phyloP scores from a whole-genome alignment of 2,329 filamentous ascomycete genomes.

The Capronia epimyces region DNA sequence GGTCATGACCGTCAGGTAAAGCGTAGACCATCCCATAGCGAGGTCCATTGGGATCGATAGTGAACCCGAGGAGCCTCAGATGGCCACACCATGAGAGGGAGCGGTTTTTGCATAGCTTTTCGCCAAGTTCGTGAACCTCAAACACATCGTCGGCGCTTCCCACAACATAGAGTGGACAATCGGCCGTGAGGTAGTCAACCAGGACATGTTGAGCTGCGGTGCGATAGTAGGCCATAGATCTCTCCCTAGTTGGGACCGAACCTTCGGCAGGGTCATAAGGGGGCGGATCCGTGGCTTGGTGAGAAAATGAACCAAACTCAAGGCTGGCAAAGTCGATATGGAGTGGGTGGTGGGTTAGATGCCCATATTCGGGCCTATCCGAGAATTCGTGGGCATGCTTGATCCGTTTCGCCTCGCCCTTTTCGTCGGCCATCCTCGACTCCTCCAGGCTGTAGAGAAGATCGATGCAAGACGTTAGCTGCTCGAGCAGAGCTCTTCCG shows the following conservation, averaged over 20 bases:
- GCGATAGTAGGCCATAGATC: constrained; percentile 25
- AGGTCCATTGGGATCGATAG: constrained; percentile 23
- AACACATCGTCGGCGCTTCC: constrained; percentile 26
- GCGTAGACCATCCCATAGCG: constrained; percentile 29
- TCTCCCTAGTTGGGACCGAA: constrained; percentile 13
- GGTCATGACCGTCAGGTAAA: constrained; percentile 24
- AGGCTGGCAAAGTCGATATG: constrained; percentile 27
- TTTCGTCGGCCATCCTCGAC: constrained; percentile 39
- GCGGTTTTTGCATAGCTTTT: constrained; percentile 20
- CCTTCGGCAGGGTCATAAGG: constrained; percentile 26
- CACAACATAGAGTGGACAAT: constrained; percentile 21
- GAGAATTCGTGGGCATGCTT: constrained; percentile 18
- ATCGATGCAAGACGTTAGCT: constrained; percentile 59
- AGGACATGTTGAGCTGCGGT: constrained; percentile 22
- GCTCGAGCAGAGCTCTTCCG: constrained; percentile 45
- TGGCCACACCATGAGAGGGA: constrained; percentile 28
- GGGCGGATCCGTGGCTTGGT: constrained; percentile 25
- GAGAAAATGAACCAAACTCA: constrained; percentile 20
- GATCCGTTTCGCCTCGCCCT: constrained; percentile 17
- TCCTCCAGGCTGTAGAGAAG: constrained; percentile 59
- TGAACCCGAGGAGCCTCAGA: constrained; percentile 41
- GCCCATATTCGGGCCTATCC: constrained; percentile 16
- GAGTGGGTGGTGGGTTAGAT: constrained; percentile 25
- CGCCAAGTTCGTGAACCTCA: constrained; percentile 25
- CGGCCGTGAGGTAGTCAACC: constrained; percentile 25